Conservation (phyloP, 1,139 yeast genomes). For the Debaryomyces psychrophilus region DNA sequence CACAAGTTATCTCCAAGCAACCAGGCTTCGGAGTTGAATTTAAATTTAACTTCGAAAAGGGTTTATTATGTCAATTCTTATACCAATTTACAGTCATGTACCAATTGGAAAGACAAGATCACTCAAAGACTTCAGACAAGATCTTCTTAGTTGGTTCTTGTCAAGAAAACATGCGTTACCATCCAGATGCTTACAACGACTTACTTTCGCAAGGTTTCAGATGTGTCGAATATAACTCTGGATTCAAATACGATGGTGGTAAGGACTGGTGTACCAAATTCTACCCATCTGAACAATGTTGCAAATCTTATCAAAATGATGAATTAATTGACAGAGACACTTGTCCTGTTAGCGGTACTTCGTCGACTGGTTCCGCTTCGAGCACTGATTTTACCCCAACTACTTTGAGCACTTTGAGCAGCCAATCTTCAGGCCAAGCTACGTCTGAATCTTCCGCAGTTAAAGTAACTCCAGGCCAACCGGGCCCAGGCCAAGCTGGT, state of each 20-base stretch:
- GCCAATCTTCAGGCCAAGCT: neutral
- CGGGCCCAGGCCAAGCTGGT: neutral
- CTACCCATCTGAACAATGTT: conserved; percentile 22
- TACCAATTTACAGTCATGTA: conserved; percentile 24
- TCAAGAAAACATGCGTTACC: conserved; percentile 19
- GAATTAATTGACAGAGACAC: conserved; percentile 19
- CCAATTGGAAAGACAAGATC: conserved; percentile 20
- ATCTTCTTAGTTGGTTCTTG: conserved; percentile 26
- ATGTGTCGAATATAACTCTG: conserved; percentile 27
- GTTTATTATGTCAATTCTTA: conserved; percentile 24
- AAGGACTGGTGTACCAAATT: conserved; percentile 25
- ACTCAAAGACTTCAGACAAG: conserved; percentile 20
- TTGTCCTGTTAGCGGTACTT: conserved; percentile 18
- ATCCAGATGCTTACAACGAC: conserved; percentile 18
- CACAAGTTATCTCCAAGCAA: conserved; percentile 21
- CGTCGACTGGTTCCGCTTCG: neutral
- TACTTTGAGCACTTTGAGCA: neutral
- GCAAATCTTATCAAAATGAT: conserved; percentile 19
- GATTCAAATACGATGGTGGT: conserved; percentile 25
- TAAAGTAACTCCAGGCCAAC: neutral
- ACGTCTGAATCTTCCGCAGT: neutral
- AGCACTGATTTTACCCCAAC: neutral
- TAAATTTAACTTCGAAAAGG: conserved; percentile 23
- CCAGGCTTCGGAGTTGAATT: conserved; percentile 24
- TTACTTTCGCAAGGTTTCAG: conserved; percentile 21